Evolutionary conservation across 805 yeast species (phyloP), one percentile per base, ranked within the genome.

Genomic region (Suhomyces tanzawaensis): DNA sequence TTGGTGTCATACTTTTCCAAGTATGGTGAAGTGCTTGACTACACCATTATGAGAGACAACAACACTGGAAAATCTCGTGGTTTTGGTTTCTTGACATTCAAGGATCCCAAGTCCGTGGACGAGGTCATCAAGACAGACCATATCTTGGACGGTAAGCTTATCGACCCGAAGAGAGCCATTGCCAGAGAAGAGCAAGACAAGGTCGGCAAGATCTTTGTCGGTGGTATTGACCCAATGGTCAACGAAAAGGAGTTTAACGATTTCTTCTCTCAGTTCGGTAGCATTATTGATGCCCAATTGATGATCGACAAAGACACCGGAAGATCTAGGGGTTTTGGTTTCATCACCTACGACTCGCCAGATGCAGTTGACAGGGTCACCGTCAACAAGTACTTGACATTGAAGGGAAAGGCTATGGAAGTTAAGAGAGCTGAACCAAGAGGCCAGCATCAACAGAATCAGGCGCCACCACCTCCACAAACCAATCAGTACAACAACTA

Each of bases 281-380:
- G 80, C 29, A 90, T 91, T 41, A 85, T 91, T 52, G 98, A 93
- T 64, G 95, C 96, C 35, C 97, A 90, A 66, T 76, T 91, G 49
- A 91, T 91, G 99, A 77, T 91, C 50, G 97, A 91, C 63, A 93
- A 91, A 64, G 97, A 90, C 60, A 86, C 97, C 3, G 97, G 98
- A 42, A 79, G 95, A 56, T 88, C 96, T 2, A 79, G 98, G 68
- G 99, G 99, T 18, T 91, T 89, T 62, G 99, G 99, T 1, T 91
- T 91, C 62, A 89, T 91, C 46, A 91, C 99, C 11, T 91, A 85
- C 64, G 98, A 91, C 56, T 79, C 95, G 14, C 95, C 95, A 16
- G 90, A 84, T 32, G 96, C 96, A 12, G 96, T 91, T 31, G 97
- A 90, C 53, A 74, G 81, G 49, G 95, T 87, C 39, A 81, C 93